Evolutionary conservation across 129 eudicot genomes (phyloP).

Genomic region (Flaveria sonorensis): DNA sequence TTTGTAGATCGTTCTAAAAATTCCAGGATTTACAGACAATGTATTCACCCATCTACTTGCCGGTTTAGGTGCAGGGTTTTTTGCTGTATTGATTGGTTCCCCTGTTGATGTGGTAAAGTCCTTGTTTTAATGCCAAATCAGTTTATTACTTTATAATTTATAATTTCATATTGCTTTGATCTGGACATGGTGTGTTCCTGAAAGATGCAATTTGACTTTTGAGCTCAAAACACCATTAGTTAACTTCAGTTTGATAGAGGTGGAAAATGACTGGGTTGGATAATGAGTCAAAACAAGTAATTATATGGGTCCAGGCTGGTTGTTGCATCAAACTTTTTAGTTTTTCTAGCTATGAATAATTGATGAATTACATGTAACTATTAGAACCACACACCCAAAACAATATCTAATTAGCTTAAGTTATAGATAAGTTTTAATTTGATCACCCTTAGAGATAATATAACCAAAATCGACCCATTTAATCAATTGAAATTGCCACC

Average conservation of each 20-base stretch:
- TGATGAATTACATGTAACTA: neutral
- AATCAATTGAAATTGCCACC: neutral
- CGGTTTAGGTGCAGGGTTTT: constrained; percentile 96
- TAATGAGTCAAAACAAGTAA: neutral
- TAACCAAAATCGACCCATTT: neutral
- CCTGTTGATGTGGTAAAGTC: constrained; percentile 90
- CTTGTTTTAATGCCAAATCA: constrained; percentile 3
- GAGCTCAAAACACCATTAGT: neutral
- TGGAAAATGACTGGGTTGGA: neutral
- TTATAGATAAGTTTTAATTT: neutral
- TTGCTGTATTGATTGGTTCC: constrained; percentile 95
- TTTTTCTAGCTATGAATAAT: neutral
- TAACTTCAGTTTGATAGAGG: constrained; percentile 6
- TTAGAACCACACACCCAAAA: neutral
- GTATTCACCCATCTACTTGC: constrained; percentile 79
- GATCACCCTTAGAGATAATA: neutral
- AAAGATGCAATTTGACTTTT: neutral
- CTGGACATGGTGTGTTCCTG: neutral
- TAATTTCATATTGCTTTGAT: neutral
- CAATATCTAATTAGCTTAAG: neutral
- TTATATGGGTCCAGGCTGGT: neutral
- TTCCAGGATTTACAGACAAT: constrained; percentile 84
- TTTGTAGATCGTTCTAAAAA: constrained; percentile 63
- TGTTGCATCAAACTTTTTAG: neutral
- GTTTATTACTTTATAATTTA: neutral